Evolutionary conservation across 2,329 filamentous ascomycete genomes (phyloP).

Genomic region (Stenocarpella maydis): DNA sequence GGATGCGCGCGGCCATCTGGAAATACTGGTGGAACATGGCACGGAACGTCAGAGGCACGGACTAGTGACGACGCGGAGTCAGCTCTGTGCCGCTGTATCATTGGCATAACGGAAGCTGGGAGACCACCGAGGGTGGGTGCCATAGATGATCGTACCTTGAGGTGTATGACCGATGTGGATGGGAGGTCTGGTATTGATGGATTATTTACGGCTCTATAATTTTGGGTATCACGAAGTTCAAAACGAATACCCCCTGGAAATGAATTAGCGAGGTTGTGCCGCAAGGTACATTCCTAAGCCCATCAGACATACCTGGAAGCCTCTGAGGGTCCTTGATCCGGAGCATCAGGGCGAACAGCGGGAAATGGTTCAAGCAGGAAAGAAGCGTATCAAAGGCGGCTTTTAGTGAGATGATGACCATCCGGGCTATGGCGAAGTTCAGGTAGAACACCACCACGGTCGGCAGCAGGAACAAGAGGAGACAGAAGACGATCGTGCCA

Average conservation of each 20-base stretch:
- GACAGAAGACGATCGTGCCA: slow-evolving; percentile 94
- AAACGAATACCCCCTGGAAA: slow-evolving; percentile 80
- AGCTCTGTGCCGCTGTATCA: not conserved
- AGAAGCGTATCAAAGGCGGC: slow-evolving; percentile 89
- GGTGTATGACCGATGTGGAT: slow-evolving; percentile 82
- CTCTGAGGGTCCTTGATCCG: slow-evolving; percentile 90
- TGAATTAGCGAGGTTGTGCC: slow-evolving; percentile 37
- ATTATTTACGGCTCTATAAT: slow-evolving; percentile 54
- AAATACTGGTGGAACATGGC: slow-evolving; percentile 98
- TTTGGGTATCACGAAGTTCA: slow-evolving; percentile 80
- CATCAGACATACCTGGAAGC: slow-evolving; percentile 72
- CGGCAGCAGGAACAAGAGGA: slow-evolving; percentile 92
- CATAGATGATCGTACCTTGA: slow-evolving; percentile 70
- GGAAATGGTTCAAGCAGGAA: slow-evolving; percentile 96
- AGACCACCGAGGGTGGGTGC: not conserved
- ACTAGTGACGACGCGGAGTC: slow-evolving; percentile 56
- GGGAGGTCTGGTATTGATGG: slow-evolving; percentile 52
- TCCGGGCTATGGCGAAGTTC: slow-evolving; percentile 92
- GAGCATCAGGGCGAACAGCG: slow-evolving; percentile 95
- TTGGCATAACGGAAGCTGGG: slow-evolving; percentile 24
- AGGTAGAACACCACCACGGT: slow-evolving; percentile 97
- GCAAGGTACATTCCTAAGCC: fast-evolving
- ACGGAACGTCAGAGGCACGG: slow-evolving; percentile 87
- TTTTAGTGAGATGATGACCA: slow-evolving; percentile 94
- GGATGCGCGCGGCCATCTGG: slow-evolving; percentile 88